Evolutionary conservation across 2,329 filamentous ascomycete genomes (phyloP), one percentile per base, ranked within the genome.

Genomic region (Ploettnerulaceae sp.): DNA sequence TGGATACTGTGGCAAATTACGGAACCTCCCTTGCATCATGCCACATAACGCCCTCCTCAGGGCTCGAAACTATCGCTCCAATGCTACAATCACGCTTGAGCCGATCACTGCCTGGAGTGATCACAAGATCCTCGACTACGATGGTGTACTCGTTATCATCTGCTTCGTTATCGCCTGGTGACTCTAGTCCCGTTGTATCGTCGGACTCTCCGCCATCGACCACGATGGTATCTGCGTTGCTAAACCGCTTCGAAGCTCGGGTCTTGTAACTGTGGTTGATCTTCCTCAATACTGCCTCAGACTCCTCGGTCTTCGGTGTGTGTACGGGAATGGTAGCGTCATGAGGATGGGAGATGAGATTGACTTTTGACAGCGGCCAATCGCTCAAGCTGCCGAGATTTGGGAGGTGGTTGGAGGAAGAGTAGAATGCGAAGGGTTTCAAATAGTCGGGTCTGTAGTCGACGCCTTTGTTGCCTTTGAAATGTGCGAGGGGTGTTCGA

Each of bases 31-130:
- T 26, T 8, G 57, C 57, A 51, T 57, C 55, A 32, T 59, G 52
- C 54, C 52, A 59, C 9, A 51, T 50, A 42, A 49, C 48, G 0
- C 25, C 34, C 17, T 42, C 33, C 33, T 53, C 50, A 5, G 48
- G 48, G 25, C 51, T 54, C 22, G 49, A 57, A 31, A 61, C 37
- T 20, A 62, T 56, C n/a, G 48, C 47, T 2, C 45, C 54, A 24
- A 62, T 58, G 26, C 53, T 58, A 8, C 58, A 49, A 31, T 54
- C 53, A 15, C 53, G 42, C 48, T 61, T 60, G 26, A 59, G 60
- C 7, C 56, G 44, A 37, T 52, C 22, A 12, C 47, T 38, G 9
- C 18, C 43, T 4, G 57, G 57, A 11, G 60, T 59, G 20, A 53
- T 36, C 5, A 46, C 44, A 53, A 47, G n/a, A 43, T 53, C 34